Conservation (phyloP, 352 stramenopile species). For the Phytophthora litchii region DNA sequence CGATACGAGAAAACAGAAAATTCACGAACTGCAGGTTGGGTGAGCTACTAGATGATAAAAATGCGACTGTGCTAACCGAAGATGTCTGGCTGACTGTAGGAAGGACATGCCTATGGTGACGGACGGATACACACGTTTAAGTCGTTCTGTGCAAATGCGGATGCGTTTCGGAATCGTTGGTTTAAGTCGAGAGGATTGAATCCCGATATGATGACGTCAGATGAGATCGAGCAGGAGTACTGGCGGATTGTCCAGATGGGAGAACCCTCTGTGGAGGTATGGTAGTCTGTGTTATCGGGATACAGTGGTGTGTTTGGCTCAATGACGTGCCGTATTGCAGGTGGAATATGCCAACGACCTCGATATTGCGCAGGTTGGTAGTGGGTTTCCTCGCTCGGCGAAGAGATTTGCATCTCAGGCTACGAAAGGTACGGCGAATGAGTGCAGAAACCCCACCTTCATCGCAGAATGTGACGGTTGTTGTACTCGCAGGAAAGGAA, state of each 20-base stretch:
- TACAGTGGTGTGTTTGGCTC: background rate
- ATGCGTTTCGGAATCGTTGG: slow-evolving; percentile 65
- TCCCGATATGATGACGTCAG: slow-evolving; percentile 48
- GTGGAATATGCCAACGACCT: slow-evolving; percentile 93
- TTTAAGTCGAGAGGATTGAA: slow-evolving; percentile 45
- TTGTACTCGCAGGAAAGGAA: slow-evolving; percentile 26
- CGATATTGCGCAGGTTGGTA: slow-evolving; percentile 80
- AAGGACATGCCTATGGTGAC: slow-evolving; percentile 72
- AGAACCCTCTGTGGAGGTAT: slow-evolving; percentile 39
- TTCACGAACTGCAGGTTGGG: slow-evolving; percentile 81
- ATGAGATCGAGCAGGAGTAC: slow-evolving; percentile 88
- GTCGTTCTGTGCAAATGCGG: slow-evolving; percentile 64
- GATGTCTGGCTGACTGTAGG: slow-evolving; percentile 28
- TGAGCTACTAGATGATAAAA: too few species aligned
- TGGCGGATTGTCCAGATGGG: slow-evolving; percentile 86
- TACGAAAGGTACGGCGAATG: slow-evolving; percentile 36
- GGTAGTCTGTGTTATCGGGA: background rate
- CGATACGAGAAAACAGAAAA: slow-evolving; percentile 93
- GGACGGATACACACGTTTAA: slow-evolving; percentile 67
- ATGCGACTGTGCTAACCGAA: too few species aligned
- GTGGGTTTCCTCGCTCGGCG: slow-evolving; percentile 66
- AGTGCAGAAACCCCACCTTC: background rate
- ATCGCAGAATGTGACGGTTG: slow-evolving; percentile 4
- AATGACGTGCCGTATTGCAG: slow-evolving; percentile 32
- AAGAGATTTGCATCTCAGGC: slow-evolving; percentile 39